Conservation (phyloP, 148 eudicot species). For the Vaccinium darrowii region DNA sequence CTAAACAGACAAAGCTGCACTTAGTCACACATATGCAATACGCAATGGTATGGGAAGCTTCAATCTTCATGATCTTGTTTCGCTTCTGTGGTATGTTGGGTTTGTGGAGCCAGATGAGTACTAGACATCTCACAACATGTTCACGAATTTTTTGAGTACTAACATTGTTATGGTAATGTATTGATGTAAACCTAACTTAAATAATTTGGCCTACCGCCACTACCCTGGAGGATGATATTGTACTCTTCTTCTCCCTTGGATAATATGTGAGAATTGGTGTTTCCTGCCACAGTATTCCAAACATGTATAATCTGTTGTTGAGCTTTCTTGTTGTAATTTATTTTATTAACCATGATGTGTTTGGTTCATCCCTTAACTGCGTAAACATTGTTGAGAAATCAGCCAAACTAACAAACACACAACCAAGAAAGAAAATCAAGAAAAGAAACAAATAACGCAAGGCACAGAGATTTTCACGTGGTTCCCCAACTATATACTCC, state of each 20-base stretch:
- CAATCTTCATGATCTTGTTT: not conserved
- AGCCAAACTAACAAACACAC: too few relatives aligned
- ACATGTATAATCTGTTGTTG: not conserved
- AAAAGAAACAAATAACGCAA: not conserved
- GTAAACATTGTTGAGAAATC: not conserved
- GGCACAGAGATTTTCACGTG: too few relatives aligned
- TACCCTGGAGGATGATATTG: not conserved
- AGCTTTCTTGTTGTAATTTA: not conserved
- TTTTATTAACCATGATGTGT: not conserved
- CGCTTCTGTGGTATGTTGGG: not conserved
- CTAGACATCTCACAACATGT: not conserved
- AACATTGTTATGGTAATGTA: not conserved
- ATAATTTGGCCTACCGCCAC: not conserved
- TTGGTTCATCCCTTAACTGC: not conserved
- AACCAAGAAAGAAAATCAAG: not conserved
- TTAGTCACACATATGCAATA: not conserved
- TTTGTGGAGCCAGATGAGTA: not conserved
- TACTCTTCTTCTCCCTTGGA: not conserved
- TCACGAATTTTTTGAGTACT: not conserved
- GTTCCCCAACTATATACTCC: too few relatives aligned
- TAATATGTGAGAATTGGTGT: not conserved
- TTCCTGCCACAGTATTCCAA: not conserved
- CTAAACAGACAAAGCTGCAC: not conserved
- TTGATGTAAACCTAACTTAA: not conserved
- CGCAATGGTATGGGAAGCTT: not conserved